Conservation (phyloP, 441 rosid genomes). For the Omphalea diandra region DNA sequence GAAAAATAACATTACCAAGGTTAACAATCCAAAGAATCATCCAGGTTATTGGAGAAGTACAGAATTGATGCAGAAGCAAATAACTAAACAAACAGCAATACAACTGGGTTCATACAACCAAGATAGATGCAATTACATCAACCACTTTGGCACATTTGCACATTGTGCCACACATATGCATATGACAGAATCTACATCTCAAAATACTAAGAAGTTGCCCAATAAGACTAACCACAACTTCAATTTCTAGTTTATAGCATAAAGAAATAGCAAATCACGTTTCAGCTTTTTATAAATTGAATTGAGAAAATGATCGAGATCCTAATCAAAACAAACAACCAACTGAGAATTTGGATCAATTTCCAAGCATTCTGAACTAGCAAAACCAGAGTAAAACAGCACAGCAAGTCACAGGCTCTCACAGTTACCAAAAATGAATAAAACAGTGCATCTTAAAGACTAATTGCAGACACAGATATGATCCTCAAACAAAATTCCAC, state of each 20-base stretch:
- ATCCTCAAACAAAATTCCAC: not conserved
- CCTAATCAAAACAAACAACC: not conserved
- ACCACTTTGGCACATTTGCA: not conserved
- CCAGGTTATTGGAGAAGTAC: not conserved
- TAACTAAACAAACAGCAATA: not conserved
- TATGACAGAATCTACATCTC: not conserved
- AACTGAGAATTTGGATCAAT: not conserved
- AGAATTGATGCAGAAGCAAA: not conserved
- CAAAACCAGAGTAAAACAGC: not conserved
- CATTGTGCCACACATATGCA: not conserved
- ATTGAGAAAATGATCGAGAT: not conserved
- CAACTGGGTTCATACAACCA: not conserved
- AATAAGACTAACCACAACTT: not conserved
- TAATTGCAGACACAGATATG: not conserved
- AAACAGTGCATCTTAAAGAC: not conserved
- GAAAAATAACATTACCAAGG: not conserved
- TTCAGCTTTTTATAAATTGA: not conserved
- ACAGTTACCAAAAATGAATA: not conserved
- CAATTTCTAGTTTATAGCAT: not conserved
- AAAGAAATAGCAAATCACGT: not conserved
- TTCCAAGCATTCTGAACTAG: no score
- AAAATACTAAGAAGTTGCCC: not conserved
- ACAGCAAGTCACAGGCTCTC: not conserved
- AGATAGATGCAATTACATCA: not conserved
- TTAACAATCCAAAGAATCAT: not conserved